Conservation (phyloP, 177 flowering plant species). For the Vitis hybrid region DNA sequence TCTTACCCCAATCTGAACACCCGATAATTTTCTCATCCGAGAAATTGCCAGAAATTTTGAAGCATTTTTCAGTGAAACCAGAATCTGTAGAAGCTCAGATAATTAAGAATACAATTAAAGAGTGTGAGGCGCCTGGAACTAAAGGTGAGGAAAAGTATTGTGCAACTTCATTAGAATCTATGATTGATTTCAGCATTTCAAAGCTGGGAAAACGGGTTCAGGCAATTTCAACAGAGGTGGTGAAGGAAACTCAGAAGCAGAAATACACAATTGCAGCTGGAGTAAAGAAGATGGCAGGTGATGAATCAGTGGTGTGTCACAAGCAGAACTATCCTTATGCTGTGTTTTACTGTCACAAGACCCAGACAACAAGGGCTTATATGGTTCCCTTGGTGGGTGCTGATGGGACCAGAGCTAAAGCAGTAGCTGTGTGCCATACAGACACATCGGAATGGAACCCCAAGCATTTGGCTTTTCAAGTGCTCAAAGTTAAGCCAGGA, state of each 20-base stretch:
- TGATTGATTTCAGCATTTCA: slow-evolving; percentile 43
- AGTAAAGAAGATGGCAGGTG: slow-evolving; percentile 23
- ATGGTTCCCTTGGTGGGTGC: slow-evolving; percentile 32
- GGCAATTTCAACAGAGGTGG: slow-evolving; percentile 33
- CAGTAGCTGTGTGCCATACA: slow-evolving; percentile 45
- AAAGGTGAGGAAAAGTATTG: slow-evolving; percentile 50
- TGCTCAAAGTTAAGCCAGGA: slow-evolving; percentile 48
- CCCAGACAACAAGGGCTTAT: slow-evolving; percentile 31
- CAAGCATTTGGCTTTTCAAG: slow-evolving; percentile 53
- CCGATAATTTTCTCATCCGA: slow-evolving; percentile 35
- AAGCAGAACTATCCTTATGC: slow-evolving; percentile 45
- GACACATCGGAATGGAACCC: slow-evolving; percentile 57
- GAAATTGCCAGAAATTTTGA: slow-evolving; percentile 23
- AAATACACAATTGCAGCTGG: slow-evolving; percentile 28
- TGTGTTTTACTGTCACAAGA: slow-evolving; percentile 47
- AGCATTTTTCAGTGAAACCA: slow-evolving; percentile 24
- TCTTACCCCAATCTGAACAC: slow-evolving; percentile 32
- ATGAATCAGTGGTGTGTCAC: slow-evolving; percentile 45
- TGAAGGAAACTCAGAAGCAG: slow-evolving; percentile 28
- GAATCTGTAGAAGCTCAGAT: slow-evolving; percentile 25
- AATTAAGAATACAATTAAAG: slow-evolving; percentile 36
- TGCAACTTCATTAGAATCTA: slow-evolving; percentile 58
- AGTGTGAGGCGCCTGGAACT: slow-evolving; percentile 36
- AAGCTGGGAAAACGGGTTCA: slow-evolving; percentile 34
- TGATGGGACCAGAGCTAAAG: slow-evolving; percentile 42